Conservation (phyloP, 192 early-diverging fungal species). For the Coemansia sp. region DNA sequence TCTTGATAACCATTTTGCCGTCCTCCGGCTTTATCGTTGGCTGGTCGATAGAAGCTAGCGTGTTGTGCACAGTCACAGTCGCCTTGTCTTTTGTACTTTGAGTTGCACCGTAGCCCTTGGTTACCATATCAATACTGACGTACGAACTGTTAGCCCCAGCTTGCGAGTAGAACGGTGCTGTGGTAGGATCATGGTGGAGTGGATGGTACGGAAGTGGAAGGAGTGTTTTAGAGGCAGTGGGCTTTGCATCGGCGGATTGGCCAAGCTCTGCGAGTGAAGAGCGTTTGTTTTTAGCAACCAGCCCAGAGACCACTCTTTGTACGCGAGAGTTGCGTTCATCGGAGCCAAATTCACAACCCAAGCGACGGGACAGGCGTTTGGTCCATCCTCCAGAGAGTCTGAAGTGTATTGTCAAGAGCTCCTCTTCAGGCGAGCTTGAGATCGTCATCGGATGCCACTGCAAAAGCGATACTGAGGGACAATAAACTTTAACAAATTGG, state of each 20-base stretch:
- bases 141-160: conserved; percentile 38
- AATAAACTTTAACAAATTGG: conserved; percentile 74
- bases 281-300: conserved; percentile 12
- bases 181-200: conserved; percentile 35
- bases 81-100: background rate
- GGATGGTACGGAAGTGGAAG: conserved; percentile 34
- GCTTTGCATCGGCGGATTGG: background rate
- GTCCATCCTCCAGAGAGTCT: conserved; percentile 79
- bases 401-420: conserved; percentile 72
- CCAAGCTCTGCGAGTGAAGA: background rate
- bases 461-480: conserved; percentile 66
- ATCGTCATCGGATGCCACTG: conserved; percentile 84
- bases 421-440: conserved; percentile 74
- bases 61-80: background rate
- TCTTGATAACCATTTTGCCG: conserved; percentile 15
- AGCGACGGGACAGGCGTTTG: conserved; percentile 57
- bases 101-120: conserved; percentile 15
- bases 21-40: conserved; percentile 7
- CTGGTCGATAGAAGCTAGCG: background rate
- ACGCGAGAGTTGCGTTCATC: conserved; percentile 14
- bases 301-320: conserved; percentile 12
- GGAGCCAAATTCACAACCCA: conserved; percentile 62
- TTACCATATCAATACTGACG: conserved; percentile 37
- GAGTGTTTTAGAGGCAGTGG: background rate
- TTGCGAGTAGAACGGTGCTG: conserved; percentile 23